Evolutionary conservation across 495 filamentous ascomycete genomes (phyloP), one percentile per base, ranked within the genome.

Genomic region (Aspergillus heteromorphus): DNA sequence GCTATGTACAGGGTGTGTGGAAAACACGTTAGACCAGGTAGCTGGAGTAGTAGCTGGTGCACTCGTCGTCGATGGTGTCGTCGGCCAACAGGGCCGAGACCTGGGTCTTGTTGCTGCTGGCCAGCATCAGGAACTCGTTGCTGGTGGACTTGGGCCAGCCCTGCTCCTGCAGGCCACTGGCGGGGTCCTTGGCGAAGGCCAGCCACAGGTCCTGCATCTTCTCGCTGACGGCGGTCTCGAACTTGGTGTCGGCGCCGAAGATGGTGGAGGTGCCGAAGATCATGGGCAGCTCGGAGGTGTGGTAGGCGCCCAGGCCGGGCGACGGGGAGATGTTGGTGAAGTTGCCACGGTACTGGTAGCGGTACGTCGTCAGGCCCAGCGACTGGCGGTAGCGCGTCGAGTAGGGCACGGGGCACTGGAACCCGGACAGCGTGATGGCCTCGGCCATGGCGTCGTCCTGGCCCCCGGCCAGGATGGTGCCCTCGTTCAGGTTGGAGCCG

Each of bases 281-380:
- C 34, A 14, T 9, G 11, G 34, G 34, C 34, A 38, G 34, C 13
- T 38, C 34, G 6, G 34, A 1, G 34, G 34, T 38, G 34, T 38
- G 34, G 34, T 38, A 38, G 1, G 34, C 34, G 34, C 34, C 34
- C 13, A 38, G n/a, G n/a, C 34, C n/a, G 10, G 34, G 34, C 5
- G 34, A 38, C 10, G 34, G 34, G 1, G 34, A 38, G 10, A 38
- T 13, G 34, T 38, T 38, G 34, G 34, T 14, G 34, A 38, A 38
- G 34, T 38, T 76, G n/a, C 74, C 76, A 0, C 53, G 55, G 50
- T 76, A 78, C 18, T 60, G 31, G 55, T 74, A 78, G 13, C 75
- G 72, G 48, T 60, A 65, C 10, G 67, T 67, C 1, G 38, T 23
- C 2, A 52, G 49, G 14, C 45, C 54, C 4, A 47, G 42, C 9